A percentile compares a stretch with the other conserved stretches of the same genome.
phyloP scores from a whole-genome alignment of 2,329 filamentous ascomycete genomes.

The Colletotrichum zoysiae region DNA sequence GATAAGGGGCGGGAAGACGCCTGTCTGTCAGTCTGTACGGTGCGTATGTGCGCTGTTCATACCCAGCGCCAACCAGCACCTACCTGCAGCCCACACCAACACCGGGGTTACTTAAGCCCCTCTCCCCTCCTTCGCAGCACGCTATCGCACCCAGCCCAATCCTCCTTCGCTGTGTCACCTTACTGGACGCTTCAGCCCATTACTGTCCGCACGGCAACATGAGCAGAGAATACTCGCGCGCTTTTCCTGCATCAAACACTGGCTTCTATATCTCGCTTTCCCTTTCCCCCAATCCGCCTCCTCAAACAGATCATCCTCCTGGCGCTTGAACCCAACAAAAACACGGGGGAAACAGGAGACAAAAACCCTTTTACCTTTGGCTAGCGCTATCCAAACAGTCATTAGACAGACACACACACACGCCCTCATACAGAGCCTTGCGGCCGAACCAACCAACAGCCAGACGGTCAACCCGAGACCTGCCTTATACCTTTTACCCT shows the following conservation, averaged over 20 bases:
- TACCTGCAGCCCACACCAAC: constrained; percentile 4
- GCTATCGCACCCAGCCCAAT: constrained; percentile 9
- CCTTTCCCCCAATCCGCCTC: constrained; percentile 32
- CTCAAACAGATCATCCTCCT: constrained; percentile 30
- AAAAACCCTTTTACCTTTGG: constrained; percentile 7
- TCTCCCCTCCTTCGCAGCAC: constrained; percentile 32
- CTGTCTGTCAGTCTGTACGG: not conserved
- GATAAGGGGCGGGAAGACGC: not conserved
- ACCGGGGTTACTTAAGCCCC: constrained; percentile 41
- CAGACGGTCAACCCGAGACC: not conserved
- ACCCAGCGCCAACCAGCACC: constrained; percentile 14
- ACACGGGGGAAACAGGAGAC: not conserved
- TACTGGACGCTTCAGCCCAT: constrained; percentile 27
- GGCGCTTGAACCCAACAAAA: constrained; percentile 26
- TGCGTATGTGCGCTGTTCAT: not conserved
- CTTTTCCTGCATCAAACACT: constrained; percentile 31
- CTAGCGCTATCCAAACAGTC: constrained; percentile 13
- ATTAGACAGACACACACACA: not conserved
- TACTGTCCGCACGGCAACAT: constrained; percentile 40
- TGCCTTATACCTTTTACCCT: not conserved
- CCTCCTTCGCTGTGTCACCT: constrained; percentile 23
- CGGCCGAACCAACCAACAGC: constrained; percentile 2
- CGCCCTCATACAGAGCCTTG: not conserved
- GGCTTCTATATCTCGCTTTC: constrained; percentile 31
- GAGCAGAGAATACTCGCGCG: constrained; percentile 39